These are phyloP conservation scores for Nakazawaea sp. DNA, from an alignment of 805 yeast species.

Conservation along the genomic window DNA sequence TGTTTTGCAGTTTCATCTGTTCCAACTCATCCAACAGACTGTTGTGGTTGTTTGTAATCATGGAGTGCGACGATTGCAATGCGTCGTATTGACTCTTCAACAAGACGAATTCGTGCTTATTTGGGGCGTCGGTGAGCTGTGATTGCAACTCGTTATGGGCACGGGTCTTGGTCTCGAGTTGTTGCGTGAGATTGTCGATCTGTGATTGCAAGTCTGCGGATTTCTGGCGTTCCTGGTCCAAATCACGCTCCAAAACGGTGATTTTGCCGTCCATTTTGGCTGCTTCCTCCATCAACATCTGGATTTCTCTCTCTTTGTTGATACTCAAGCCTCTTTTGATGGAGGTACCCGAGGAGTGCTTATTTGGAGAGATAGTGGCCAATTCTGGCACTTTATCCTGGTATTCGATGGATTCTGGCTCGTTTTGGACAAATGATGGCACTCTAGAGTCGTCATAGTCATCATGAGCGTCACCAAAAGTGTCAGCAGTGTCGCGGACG, in stretches of 20 bases:
- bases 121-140: conserved; percentile 4
- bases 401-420: neutral
- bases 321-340: conserved; percentile 17
- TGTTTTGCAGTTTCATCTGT: neutral
- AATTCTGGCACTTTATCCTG: conserved; percentile 3
- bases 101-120: conserved; percentile 4
- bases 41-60: conserved; percentile 2
- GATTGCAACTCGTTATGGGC: neutral
- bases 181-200: conserved; percentile 2
- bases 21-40: conserved; percentile 4
- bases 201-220: conserved; percentile 7
- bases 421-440: neutral
- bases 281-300: conserved; percentile 37
- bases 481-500: neutral
- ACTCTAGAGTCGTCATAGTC: too few relatives aligned
- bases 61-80: conserved; percentile 6
- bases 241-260: conserved; percentile 27
- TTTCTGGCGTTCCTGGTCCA: conserved; percentile 12
- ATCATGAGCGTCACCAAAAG: neutral
- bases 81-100: conserved; percentile 10
- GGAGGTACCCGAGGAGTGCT: conserved; percentile 7
- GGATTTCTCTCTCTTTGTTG: conserved; percentile 34
- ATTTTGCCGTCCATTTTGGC: conserved; percentile 41
- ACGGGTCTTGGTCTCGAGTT: neutral
- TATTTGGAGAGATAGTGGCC: conserved; percentile 1